Percentiles rank a stretch among this genome's conserved stretches.
Conservation (phyloP, 257 asterid genomes). For the Striga asiatica region DNA sequence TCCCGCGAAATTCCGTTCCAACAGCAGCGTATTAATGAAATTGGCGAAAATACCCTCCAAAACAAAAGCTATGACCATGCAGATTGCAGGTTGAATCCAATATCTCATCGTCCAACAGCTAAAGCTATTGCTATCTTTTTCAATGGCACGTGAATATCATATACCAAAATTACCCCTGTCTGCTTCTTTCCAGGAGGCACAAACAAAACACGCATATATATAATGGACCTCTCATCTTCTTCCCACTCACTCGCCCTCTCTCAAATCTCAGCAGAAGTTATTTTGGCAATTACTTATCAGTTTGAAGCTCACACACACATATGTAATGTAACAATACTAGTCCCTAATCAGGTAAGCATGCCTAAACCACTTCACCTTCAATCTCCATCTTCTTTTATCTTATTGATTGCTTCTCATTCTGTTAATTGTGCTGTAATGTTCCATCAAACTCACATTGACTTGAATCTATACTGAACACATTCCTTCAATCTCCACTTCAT, state of each 20-base stretch:
- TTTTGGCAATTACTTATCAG: background rate
- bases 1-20: slow-evolving; percentile 20
- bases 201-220: slow-evolving; percentile 15
- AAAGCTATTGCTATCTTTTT: no score
- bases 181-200: slow-evolving; percentile 16
- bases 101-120: background rate
- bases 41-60: slow-evolving; percentile 21
- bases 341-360: slow-evolving; percentile 6
- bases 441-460: no score
- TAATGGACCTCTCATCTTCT: slow-evolving; percentile 18
- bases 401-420: background rate
- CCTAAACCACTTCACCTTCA: background rate
- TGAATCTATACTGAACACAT: background rate
- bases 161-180: slow-evolving; percentile 24
- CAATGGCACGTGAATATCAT: slow-evolving; percentile 7
- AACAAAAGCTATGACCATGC: background rate
- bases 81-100: background rate
- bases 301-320: slow-evolving; percentile 14
- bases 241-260: slow-evolving; percentile 10
- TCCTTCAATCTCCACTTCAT: background rate
- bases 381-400: background rate
- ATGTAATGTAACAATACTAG: slow-evolving; percentile 3
- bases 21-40: background rate
- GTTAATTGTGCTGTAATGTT: background rate
- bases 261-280: slow-evolving; percentile 8